Evolutionary conservation across 2,329 filamentous ascomycete species (phyloP), one percentile per base, ranked within the genome.

Genomic region (Neurospora sp.): DNA sequence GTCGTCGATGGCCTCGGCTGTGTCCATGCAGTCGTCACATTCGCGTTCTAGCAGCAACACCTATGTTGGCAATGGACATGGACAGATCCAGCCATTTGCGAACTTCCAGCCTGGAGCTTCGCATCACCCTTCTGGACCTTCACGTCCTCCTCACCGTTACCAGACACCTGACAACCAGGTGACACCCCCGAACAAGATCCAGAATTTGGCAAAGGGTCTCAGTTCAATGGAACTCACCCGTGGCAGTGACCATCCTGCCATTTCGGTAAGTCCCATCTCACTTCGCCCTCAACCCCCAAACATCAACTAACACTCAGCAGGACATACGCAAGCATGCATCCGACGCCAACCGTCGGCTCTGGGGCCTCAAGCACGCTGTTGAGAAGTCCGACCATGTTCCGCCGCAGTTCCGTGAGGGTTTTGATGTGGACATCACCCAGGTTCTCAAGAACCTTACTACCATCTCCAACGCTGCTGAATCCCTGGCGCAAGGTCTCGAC

Each of bases 361-460:
- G 70, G 71, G 72, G 71, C 0, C 71, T 73, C 0, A 70, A 70
- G 1, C 66, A 70, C 46, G 70, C 70, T 10, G 38, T 73, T 6
- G 42, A 70, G 11, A n/a, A n/a, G n/a, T n/a, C n/a, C n/a, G n/a
- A n/a, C n/a, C n/a, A n/a, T n/a, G n/a, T n/a, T n/a, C n/a, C n/a
- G n/a, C n/a, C n/a, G n/a, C n/a, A n/a, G n/a, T n/a, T n/a, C n/a
- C n/a, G n/a, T 6, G 42, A 70, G 11, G 67, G 68, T 4, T 70
- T 73, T 28, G 72, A 73, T 68, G 67, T 43, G 3, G 72, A 43
- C 3, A 66, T 73, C 42, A 67, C 66, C 39, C 19, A 70, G 42
- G 58, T 67, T 2, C 40, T 67, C 4, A 71, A 71, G 7, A 23
- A 19, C 1, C 15, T 73, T 1, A 69, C 67, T 0, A 40, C 43